These are phyloP conservation scores for Alternaria gansuensis DNA, from an alignment of 2,329 filamentous ascomycete genomes.

Conservation along the genomic window DNA sequence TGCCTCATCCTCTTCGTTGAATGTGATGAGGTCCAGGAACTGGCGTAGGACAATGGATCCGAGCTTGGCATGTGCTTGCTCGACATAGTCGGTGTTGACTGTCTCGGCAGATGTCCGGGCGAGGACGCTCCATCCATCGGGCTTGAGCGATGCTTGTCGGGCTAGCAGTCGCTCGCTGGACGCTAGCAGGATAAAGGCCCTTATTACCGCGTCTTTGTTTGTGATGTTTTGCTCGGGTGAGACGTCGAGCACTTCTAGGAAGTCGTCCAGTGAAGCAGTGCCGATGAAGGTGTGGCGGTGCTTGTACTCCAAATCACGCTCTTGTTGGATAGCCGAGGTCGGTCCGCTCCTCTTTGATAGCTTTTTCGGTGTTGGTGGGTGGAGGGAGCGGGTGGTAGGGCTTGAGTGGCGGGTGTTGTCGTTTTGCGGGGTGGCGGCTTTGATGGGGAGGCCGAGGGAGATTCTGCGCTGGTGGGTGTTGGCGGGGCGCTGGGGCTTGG, in stretches of 20 bases:
- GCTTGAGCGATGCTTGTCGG: slow-evolving; percentile 33
- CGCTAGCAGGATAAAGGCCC: slow-evolving; percentile 40
- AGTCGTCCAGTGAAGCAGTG: slow-evolving; percentile 44
- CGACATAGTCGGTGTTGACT: slow-evolving; percentile 33
- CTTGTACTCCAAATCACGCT: slow-evolving; percentile 45
- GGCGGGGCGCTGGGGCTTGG: slow-evolving; percentile 22
- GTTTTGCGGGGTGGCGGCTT: slow-evolving; percentile 13
- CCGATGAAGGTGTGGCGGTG: slow-evolving; percentile 49
- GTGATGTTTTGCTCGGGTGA: slow-evolving; percentile 29
- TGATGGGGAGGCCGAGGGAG: slow-evolving; percentile 36
- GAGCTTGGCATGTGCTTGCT: slow-evolving; percentile 37
- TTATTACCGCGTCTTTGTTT: slow-evolving; percentile 32
- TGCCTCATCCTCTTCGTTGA: slow-evolving; percentile 31
- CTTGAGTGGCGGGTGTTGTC: slow-evolving; percentile 16
- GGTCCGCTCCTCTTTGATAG: slow-evolving; percentile 19
- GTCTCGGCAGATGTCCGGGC: slow-evolving; percentile 34
- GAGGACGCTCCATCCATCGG: slow-evolving; percentile 41
- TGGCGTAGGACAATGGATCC: slow-evolving; percentile 40
- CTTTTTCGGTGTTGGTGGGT: slow-evolving; percentile 11
- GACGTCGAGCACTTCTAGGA: slow-evolving; percentile 41
- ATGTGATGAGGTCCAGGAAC: slow-evolving; percentile 40
- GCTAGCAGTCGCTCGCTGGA: slow-evolving; percentile 40
- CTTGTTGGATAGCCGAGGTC: slow-evolving; percentile 25
- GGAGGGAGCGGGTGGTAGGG: slow-evolving; percentile 19
- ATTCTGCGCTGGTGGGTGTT: slow-evolving; percentile 32